phyloP scores from a whole-genome alignment of 768 basidiomycete genomes.

The Russula ochroleuca region DNA sequence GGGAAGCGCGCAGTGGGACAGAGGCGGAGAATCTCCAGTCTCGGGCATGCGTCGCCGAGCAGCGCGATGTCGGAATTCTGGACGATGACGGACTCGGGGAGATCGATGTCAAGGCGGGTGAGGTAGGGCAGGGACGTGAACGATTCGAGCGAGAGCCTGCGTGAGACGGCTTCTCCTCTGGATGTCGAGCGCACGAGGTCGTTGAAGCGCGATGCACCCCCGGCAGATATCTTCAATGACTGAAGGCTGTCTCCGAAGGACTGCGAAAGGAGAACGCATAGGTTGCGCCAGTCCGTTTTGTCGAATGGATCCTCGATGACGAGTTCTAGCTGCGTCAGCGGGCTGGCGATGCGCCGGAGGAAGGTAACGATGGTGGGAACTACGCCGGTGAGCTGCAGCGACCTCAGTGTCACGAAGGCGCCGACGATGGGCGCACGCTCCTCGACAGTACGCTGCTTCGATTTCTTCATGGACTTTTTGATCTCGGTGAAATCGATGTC shows the following conservation, averaged over 20 bases:
- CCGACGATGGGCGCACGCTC: conserved; percentile 44
- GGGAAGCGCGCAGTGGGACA: conserved; percentile 69
- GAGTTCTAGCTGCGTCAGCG: conserved; percentile 65
- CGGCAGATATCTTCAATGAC: conserved; percentile 58
- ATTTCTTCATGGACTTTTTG: conserved; percentile 61
- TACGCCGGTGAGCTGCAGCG: conserved; percentile 65
- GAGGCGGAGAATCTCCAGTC: conserved; percentile 61
- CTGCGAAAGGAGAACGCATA: conserved; percentile 59
- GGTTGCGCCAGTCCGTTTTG: conserved; percentile 69
- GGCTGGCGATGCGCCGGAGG: conserved; percentile 61
- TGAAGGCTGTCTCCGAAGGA: conserved; percentile 56
- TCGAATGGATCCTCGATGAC: conserved; percentile 77
- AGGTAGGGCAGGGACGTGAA: conserved; percentile 52
- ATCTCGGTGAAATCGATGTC: conserved; percentile 74
- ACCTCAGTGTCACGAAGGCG: conserved; percentile 55
- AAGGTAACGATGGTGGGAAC: conserved; percentile 67
- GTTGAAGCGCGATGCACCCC: conserved; percentile 69
- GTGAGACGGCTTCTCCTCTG: conserved; percentile 54
- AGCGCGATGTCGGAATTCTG: conserved; percentile 54
- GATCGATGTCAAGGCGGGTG: conserved; percentile 66
- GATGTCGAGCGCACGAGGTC: conserved; percentile 77
- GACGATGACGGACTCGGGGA: conserved; percentile 71
- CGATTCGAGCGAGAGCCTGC: conserved; percentile 57
- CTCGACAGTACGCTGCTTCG: conserved; percentile 44
- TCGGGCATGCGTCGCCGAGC: conserved; percentile 59